Evolutionary conservation across 2,329 filamentous ascomycete species (phyloP).

Genomic region (Cladosporium sp.): DNA sequence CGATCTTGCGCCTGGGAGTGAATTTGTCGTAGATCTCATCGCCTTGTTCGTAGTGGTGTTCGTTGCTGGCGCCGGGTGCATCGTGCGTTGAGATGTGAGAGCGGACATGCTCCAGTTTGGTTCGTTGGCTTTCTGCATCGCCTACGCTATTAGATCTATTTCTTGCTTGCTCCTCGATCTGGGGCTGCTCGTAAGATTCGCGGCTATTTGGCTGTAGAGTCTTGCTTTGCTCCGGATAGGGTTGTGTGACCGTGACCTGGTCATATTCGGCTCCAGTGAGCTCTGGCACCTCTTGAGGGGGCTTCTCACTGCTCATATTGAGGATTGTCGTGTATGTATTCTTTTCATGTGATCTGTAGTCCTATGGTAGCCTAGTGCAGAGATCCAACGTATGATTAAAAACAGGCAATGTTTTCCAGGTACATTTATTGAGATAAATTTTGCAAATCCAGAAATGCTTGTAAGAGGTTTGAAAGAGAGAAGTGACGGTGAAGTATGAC

Average conservation of each 20-base stretch:
- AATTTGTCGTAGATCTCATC: slow-evolving; percentile 65
- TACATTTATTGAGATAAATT: not conserved
- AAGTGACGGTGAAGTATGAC: slow-evolving; percentile 12
- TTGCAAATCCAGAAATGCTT: not conserved
- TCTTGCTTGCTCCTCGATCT: slow-evolving; percentile 2
- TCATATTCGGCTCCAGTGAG: slow-evolving; percentile 18
- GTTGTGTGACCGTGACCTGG: slow-evolving; percentile 10
- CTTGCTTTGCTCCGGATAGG: slow-evolving; percentile 4
- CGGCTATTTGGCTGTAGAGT: not conserved
- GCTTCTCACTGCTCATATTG: slow-evolving; percentile 17
- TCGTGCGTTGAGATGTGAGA: slow-evolving; percentile 37
- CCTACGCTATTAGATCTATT: slow-evolving; percentile 1
- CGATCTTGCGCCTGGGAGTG: slow-evolving; percentile 59
- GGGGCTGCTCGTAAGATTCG: slow-evolving; percentile 5
- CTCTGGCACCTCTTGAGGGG: slow-evolving; percentile 10
- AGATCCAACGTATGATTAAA: not conserved
- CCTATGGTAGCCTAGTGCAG: not conserved
- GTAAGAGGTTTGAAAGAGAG: not conserved
- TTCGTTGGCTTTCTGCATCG: slow-evolving; percentile 18
- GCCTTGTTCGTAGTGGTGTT: slow-evolving; percentile 43
- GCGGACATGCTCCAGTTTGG: slow-evolving; percentile 29
- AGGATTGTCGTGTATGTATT: not conserved
- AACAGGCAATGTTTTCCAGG: not conserved
- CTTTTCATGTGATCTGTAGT: slow-evolving; percentile 1
- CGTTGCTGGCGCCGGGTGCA: slow-evolving; percentile 23